phyloP scores from a whole-genome alignment of 331 rosid species.

The Quercus phellos region DNA sequence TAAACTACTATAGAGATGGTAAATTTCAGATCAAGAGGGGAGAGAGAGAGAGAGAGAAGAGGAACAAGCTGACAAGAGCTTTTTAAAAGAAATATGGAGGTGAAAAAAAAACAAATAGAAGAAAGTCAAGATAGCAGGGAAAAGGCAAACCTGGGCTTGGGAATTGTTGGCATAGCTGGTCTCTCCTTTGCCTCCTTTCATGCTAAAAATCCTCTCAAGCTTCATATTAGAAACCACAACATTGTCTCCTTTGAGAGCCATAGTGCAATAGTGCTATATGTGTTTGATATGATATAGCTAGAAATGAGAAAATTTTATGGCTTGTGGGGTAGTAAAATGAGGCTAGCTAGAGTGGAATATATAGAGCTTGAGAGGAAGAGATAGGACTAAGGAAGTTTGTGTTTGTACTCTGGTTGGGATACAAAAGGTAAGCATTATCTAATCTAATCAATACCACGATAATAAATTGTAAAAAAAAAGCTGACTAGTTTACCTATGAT shows the following conservation, averaged over 20 bases:
- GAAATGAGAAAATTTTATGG: not conserved
- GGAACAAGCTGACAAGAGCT: too few relatives aligned
- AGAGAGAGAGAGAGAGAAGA: too few relatives aligned
- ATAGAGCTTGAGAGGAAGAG: not conserved
- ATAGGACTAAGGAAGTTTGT: not conserved
- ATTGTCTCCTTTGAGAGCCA: conserved; percentile 70
- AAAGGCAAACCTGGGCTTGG: conserved; percentile 70
- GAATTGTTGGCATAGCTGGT: conserved; percentile 96
- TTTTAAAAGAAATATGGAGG: too few relatives aligned
- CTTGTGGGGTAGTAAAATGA: not conserved
- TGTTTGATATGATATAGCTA: not conserved
- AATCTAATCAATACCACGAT: too few relatives aligned
- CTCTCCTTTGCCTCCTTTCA: conserved; percentile 99
- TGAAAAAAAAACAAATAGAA: too few relatives aligned
- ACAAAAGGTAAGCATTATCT: not conserved
- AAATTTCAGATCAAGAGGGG: not conserved
- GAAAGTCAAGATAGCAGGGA: not conserved
- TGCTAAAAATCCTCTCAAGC: conserved; percentile 76
- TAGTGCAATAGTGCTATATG: not conserved
- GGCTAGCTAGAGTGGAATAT: not conserved
- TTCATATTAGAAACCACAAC: conserved; percentile 75
- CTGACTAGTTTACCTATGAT: too few relatives aligned
- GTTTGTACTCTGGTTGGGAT: not conserved
- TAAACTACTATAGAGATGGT: too few relatives aligned
- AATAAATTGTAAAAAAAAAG: too few relatives aligned